Evolutionary conservation across 202 grass and related monocot species (phyloP), one percentile per base, ranked within the genome.

Genomic region (Schoenoplectus triqueter): DNA sequence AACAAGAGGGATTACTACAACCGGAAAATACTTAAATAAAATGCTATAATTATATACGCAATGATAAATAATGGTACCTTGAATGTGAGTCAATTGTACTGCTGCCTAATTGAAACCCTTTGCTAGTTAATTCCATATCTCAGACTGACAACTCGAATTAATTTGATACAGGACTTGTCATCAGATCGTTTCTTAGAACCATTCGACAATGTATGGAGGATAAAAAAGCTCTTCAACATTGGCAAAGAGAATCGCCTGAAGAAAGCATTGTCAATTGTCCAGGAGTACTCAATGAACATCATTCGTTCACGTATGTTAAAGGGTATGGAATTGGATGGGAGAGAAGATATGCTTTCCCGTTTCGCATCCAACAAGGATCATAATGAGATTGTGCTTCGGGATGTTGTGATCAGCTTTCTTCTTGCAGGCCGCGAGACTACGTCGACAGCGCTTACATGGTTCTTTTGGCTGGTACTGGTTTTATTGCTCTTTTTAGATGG

Each of bases 151-250:
- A 49, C 7, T 81, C 10, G 88, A 85, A 70, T 62, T 52, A 88
- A 64, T 75, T 86, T 87, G n/a, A 80, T 87, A 54, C 87, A 89
- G 90, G 87, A 89, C 4, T 66, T 90, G 20, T 4, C 88, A 2
- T 1, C 81, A 7, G 84, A 3, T 4, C 65, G 90, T 3, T 92
- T 87, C 76, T 0, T 92, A n/a, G 61, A 89, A 10, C 84, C 88
- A 3, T 3, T 92, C 0, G 57, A 63, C 48, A 7, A 79, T 3
- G 17, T 80, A 0, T 92, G 89, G 88, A 87, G 69, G 67, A 61
- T 92, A 81, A 94, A 92, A 66, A 92, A 92, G 65, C 76, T 88
- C 17, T 66, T 94, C 19, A 85, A 90, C 72, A 14, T 94, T 40
- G 90, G 90, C 47, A 83, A 71, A 0, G 92, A 94, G 86, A 88